Conservation (phyloP, 805 yeast species). For the Candida qinlingensis region DNA sequence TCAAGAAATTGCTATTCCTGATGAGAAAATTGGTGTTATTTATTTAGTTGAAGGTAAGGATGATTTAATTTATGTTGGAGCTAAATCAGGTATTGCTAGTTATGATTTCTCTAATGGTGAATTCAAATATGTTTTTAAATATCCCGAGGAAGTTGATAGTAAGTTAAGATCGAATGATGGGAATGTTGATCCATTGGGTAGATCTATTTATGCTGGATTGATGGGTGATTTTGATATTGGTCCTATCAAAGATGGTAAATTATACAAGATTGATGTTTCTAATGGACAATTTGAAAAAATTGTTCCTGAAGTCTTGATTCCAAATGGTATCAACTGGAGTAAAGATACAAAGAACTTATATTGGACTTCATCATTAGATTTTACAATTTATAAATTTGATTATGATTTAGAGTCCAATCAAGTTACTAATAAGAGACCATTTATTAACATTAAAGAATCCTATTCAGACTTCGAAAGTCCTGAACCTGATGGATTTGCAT, state of each 20-base stretch:
- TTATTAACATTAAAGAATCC: slow-evolving; percentile 32
- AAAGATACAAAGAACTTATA: slow-evolving; percentile 36
- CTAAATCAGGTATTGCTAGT: slow-evolving; percentile 57
- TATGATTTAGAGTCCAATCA: slow-evolving; percentile 34
- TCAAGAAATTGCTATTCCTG: slow-evolving; percentile 33
- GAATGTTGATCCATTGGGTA: slow-evolving; percentile 67
- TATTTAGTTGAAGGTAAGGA: slow-evolving; percentile 48
- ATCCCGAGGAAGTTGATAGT: slow-evolving; percentile 24
- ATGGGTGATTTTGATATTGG: slow-evolving; percentile 56
- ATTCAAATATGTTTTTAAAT: slow-evolving; percentile 35
- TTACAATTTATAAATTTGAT: slow-evolving; percentile 43
- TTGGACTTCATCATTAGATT: slow-evolving; percentile 48
- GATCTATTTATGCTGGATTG: slow-evolving; percentile 68
- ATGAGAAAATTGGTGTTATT: slow-evolving; percentile 62
- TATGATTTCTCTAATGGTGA: slow-evolving; percentile 38
- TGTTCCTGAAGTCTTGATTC: slow-evolving; percentile 35
- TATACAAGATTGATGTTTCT: slow-evolving; percentile 37
- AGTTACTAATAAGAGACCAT: slow-evolving; percentile 31
- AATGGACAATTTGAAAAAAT: slow-evolving; percentile 27
- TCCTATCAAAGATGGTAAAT: slow-evolving; percentile 43
- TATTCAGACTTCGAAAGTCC: slow-evolving; percentile 30
- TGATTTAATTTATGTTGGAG: slow-evolving; percentile 53
- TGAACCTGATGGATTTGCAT: slow-evolving; percentile 79
- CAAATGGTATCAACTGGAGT: slow-evolving; percentile 70
- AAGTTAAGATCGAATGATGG: slow-evolving; percentile 77